These are phyloP conservation scores for Aspergillus aculeatinus DNA, from an alignment of 2,329 filamentous ascomycete genomes.

Conservation along the genomic window DNA sequence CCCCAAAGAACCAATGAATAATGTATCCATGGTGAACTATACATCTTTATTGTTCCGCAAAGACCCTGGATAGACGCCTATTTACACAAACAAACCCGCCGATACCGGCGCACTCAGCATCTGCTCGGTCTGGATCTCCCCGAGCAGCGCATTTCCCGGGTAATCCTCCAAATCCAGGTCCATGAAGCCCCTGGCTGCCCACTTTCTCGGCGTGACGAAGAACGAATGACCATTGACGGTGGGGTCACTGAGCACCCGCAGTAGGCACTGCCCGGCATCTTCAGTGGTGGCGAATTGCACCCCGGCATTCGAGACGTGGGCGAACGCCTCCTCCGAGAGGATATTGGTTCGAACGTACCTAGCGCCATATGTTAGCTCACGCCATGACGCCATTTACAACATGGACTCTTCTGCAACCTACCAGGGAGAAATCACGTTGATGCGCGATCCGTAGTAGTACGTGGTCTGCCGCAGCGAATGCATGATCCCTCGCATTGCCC, in stretches of 20 bases:
- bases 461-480: conserved; percentile 34
- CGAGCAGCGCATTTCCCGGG: conserved; percentile 25
- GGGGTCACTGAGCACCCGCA: conserved; percentile 24
- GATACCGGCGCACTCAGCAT: conserved; percentile 23
- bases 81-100: conserved; percentile 24
- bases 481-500: conserved; percentile 41
- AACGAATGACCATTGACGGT: conserved; percentile 34
- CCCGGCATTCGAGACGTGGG: neutral
- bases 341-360: conserved; percentile 24
- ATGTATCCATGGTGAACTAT: too few species aligned
- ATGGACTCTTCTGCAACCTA: too few species aligned
- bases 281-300: conserved; percentile 1
- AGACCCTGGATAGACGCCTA: neutral
- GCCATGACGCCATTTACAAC: too few species aligned
- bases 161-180: conserved; percentile 39
- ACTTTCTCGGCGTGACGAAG: conserved; percentile 35
- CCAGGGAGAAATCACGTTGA: conserved; percentile 40
- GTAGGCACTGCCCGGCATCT: conserved; percentile 3
- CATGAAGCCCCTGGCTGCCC: conserved; percentile 32
- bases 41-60: too few species aligned
- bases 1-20: too few species aligned
- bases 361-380: too few species aligned
- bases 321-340: neutral
- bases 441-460: conserved; percentile 34
- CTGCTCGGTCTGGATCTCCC: conserved; percentile 29